Base-by-base conservation (phyloP, 257 asterid genomes). In the Fraxinus excelsior region DNA sequence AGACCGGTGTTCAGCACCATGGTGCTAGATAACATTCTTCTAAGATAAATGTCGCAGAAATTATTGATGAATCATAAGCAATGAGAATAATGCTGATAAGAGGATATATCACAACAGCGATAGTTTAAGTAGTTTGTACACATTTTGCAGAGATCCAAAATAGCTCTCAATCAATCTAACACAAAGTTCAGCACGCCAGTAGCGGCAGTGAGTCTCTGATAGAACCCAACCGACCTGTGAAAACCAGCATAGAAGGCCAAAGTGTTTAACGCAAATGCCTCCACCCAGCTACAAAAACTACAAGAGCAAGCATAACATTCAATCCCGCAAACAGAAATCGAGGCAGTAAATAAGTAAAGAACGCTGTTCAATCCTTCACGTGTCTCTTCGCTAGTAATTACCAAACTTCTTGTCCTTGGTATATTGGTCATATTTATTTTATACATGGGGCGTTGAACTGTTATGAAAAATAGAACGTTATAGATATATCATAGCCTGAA, bases 191-290 rank as follows among this genome's bases (percentile, higher is more conserved):
- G 56, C n/a, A 46, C 3, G n/a, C 56, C 56, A 46, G n/a, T n/a
- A 14, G 56, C n/a, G 4, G 49, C 49, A 42, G 51, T 42, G 51
- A 42, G 18, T 13, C 1, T 44, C 19, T 2, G 6, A 44, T 13
- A 14, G 5, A 5, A 44, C 51, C 51, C 51, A 44, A 2, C 51
- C 51, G 14, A 14, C 51, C 5, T 44, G 51, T 42, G 51, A 42
- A 42, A 42, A 42, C 18, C 51, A 42, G 51, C 5, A 42, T 16
- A 42, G 18, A 42, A 42, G 51, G 92, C 98, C 49, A 42, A 2
- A 42, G 4, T 12, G 13, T 3, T 2, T 0, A 0, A 42, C 51
- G 12, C 51, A 12, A 12, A 42, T 37, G 4, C 51, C 49, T 42
- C 51, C 51, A 42, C 51, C 51, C 5, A 11, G 51, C 18, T 11